These are phyloP conservation scores for Xylariaceae sp. DNA, from an alignment of 2,329 filamentous ascomycete genomes.

Conservation along the genomic window DNA sequence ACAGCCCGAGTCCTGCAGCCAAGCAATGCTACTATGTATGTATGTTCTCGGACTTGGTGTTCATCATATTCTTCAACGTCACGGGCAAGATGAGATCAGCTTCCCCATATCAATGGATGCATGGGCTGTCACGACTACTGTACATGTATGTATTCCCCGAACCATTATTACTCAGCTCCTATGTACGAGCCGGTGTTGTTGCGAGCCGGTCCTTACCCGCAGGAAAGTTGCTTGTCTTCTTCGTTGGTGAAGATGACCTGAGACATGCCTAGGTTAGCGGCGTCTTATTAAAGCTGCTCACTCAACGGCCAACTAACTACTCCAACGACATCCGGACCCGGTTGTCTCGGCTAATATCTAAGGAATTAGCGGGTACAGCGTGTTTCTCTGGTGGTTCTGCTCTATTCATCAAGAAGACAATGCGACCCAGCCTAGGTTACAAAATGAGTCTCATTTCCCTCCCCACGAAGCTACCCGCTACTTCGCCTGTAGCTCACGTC, in stretches of 20 bases:
- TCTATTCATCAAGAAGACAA: slow-evolving; percentile 7
- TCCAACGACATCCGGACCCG: too few species aligned
- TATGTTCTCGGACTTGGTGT: slow-evolving; percentile 12
- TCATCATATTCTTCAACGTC: slow-evolving; percentile 16
- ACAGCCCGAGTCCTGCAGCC: slow-evolving; percentile 18
- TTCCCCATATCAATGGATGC: slow-evolving; percentile 10
- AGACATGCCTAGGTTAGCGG: too few species aligned
- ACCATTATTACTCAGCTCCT: background rate
- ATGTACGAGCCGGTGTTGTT: background rate
- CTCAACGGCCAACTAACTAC: too few species aligned
- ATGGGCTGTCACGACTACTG: background rate
- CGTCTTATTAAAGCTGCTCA: too few species aligned
- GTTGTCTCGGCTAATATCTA: too few species aligned
- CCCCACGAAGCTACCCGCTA: slow-evolving; percentile 1
- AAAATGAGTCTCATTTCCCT: slow-evolving; percentile 30
- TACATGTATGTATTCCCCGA: background rate
- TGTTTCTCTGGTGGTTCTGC: too few species aligned
- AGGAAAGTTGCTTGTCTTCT: background rate
- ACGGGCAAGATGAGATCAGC: slow-evolving; percentile 11
- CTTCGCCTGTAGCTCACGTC: background rate
- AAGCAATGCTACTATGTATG: too few species aligned
- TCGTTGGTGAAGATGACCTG: too few species aligned
- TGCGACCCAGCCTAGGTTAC: slow-evolving; percentile 20
- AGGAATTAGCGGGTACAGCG: too few species aligned
- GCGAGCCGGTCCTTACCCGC: background rate